phyloP scores from a whole-genome alignment of 73 alveolate species.

The Tetrahymena thermophila region DNA sequence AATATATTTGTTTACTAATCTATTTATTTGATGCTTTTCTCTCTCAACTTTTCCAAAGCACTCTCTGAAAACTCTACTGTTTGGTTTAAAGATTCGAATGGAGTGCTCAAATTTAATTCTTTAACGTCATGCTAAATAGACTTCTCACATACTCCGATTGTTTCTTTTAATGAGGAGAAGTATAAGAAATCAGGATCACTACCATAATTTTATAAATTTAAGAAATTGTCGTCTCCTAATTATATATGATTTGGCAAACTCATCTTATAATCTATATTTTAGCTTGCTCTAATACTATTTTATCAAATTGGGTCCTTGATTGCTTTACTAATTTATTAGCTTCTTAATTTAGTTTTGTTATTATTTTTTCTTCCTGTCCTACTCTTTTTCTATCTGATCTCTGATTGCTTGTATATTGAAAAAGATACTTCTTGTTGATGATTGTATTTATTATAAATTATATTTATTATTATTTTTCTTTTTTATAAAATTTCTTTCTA shows the following conservation, averaged over 20 bases:
- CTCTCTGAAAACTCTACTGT: background rate
- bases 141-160: background rate
- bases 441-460: background rate
- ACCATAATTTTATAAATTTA: background rate
- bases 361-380: background rate
- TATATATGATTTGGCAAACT: background rate
- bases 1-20: background rate
- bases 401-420: background rate
- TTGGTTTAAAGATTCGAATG: background rate
- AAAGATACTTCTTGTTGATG: conserved; percentile 1
- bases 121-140: background rate
- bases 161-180: background rate
- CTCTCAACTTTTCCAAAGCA: background rate
- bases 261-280: background rate
- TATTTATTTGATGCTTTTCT: background rate
- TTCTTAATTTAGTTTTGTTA: background rate
- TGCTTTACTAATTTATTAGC: background rate
- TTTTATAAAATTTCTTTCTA: background rate
- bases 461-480: background rate
- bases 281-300: background rate
- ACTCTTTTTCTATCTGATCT: background rate
- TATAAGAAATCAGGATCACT: background rate
- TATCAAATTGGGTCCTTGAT: background rate
- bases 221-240: background rate
- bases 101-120: background rate